Evolutionary conservation across 768 basidiomycete species (phyloP).

Genomic region (Mycena capillaripes): DNA sequence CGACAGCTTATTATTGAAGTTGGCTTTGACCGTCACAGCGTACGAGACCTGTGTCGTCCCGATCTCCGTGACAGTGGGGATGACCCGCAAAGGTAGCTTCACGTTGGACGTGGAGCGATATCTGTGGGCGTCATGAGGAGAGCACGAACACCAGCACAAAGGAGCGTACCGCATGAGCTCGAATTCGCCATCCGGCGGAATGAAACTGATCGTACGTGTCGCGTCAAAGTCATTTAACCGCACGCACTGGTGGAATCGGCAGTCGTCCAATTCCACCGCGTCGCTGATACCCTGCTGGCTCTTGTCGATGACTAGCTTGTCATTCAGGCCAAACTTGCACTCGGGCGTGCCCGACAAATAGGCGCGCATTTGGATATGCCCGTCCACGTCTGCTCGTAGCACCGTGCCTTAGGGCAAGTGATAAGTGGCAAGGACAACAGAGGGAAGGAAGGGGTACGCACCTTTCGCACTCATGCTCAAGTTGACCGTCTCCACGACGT

Average conservation of each 20-base stretch:
- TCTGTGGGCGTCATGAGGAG: constrained; percentile 55
- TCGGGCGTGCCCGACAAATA: constrained; percentile 98
- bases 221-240: constrained; percentile 95
- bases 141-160: neutral
- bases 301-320: constrained; percentile 98
- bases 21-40: constrained; percentile 87
- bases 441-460: constrained; percentile 45
- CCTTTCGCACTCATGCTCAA: constrained; percentile 98
- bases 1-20: constrained; percentile 91
- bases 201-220: constrained; percentile 93
- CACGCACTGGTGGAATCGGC: constrained; percentile 99
- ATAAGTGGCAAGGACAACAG: neutral
- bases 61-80: constrained; percentile 93
- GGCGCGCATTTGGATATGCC: constrained; percentile 97
- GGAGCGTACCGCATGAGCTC: constrained; percentile 91
- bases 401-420: constrained; percentile 71
- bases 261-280: constrained; percentile 97
- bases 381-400: constrained; percentile 96
- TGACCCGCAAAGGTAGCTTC: constrained; percentile 91
- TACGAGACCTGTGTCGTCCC: constrained; percentile 95
- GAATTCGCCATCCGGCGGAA: constrained; percentile 99
- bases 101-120: constrained; percentile 97
- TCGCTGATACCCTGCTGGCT: constrained; percentile 74
- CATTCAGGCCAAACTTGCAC: constrained; percentile 98
- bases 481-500: constrained; percentile 97